phyloP scores from a whole-genome alignment of 495 filamentous ascomycete genomes.

The Penicillium pulvis region DNA sequence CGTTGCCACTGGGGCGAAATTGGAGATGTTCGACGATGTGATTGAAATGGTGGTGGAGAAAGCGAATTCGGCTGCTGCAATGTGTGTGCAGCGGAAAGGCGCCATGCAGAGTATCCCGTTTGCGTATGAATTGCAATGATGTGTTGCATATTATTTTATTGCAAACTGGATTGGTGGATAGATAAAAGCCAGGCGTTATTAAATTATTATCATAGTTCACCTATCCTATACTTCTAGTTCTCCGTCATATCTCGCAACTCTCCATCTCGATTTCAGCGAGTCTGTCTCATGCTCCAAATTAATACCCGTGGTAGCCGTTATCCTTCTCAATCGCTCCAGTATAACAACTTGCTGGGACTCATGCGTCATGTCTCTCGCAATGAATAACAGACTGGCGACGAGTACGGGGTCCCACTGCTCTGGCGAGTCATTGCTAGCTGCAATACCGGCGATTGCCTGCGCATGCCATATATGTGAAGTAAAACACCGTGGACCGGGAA shows the following conservation, averaged over 20 bases:
- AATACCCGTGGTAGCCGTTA: slow-evolving; percentile 24
- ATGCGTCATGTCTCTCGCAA: slow-evolving; percentile 30
- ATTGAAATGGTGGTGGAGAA: slow-evolving; percentile 21
- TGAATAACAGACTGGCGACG: slow-evolving; percentile 21
- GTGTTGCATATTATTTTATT: not conserved
- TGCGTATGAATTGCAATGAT: slow-evolving; percentile 26
- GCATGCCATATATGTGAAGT: slow-evolving; percentile 35
- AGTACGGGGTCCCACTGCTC: slow-evolving; percentile 33
- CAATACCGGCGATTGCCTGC: slow-evolving; percentile 29
- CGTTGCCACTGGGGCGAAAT: slow-evolving; percentile 13
- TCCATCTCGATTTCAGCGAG: slow-evolving; percentile 21
- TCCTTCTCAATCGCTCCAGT: slow-evolving; percentile 15
- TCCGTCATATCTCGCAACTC: slow-evolving; percentile 26
- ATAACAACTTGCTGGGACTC: slow-evolving; percentile 27
- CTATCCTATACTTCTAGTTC: slow-evolving; percentile 12
- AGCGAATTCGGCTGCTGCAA: slow-evolving; percentile 29
- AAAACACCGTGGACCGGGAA: slow-evolving; percentile 28
- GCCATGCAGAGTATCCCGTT: slow-evolving; percentile 33
- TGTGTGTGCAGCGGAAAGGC: slow-evolving; percentile 24
- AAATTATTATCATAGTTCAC: no score
- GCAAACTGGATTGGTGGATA: no score
- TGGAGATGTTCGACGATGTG: slow-evolving; percentile 23
- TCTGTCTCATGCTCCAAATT: slow-evolving; percentile 22
- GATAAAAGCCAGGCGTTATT: not conserved
- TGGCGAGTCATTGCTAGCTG: slow-evolving; percentile 28